A percentile compares a stretch with the other conserved stretches of the same genome.
phyloP scores from a whole-genome alignment of 2,329 filamentous ascomycete genomes.

The Scedosporium dehoogii region DNA sequence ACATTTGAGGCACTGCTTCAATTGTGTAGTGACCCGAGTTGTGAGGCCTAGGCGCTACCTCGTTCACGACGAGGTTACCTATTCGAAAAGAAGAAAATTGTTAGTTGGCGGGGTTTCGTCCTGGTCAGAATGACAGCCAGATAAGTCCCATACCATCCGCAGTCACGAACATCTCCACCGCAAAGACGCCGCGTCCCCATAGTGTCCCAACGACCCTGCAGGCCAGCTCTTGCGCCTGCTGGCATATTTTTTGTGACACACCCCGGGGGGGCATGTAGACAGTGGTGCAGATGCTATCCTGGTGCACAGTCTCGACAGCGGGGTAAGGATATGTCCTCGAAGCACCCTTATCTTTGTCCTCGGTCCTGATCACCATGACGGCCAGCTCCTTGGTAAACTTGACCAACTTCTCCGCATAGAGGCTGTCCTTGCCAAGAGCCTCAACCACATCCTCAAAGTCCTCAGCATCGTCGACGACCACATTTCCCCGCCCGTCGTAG shows the following conservation, averaged over 20 bases:
- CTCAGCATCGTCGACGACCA: conserved; percentile 33
- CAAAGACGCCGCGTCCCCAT: conserved; percentile 85
- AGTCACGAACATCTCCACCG: conserved; percentile 90
- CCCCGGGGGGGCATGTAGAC: conserved; percentile 76
- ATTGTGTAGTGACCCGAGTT: conserved; percentile 96
- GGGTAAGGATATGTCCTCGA: conserved; percentile 61
- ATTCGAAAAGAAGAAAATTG: conserved; percentile 5
- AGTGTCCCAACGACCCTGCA: conserved; percentile 70
- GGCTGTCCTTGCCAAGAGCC: conserved; percentile 56
- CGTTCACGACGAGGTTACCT: conserved; percentile 66
- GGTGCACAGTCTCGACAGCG: conserved; percentile 87
- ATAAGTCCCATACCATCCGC: conserved; percentile 43
- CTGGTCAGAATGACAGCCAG: background rate
- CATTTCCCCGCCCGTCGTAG: conserved; percentile 77
- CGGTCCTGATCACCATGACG: conserved; percentile 89
- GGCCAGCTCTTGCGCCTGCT: conserved; percentile 65
- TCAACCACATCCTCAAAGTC: conserved; percentile 55
- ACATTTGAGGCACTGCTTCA: conserved; percentile 75
- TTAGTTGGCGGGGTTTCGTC: too few species aligned
- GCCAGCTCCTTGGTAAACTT: conserved; percentile 80
- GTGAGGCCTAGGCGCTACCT: conserved; percentile 72
- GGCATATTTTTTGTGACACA: conserved; percentile 49
- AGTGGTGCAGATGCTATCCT: conserved; percentile 90
- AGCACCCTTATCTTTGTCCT: conserved; percentile 43
- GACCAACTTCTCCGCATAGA: conserved; percentile 88